Evolutionary conservation across 2,329 filamentous ascomycete species (phyloP), one percentile per base, ranked within the genome.

Genomic region (Plectosphaerella sp.): DNA sequence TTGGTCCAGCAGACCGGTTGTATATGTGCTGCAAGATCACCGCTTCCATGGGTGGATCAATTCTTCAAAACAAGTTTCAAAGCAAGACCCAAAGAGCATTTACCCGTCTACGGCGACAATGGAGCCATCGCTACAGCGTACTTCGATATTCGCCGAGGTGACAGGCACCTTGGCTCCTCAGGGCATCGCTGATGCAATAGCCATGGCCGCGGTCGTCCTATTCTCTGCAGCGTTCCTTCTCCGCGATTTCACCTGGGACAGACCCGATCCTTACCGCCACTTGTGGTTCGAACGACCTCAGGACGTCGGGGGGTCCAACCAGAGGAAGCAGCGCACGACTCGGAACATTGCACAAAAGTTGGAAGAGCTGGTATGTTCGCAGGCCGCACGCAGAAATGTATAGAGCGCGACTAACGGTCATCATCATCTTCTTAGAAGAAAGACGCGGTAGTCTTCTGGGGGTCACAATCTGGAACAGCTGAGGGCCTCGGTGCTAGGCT

Each of bases 381-480:
- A 22, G 22, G 22, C 16, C n/a, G n/a, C 11, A 18, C n/a, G 8
- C 7, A 18, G 41, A 11, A n/a, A 7, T 18, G 5, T 20, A 12
- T n/a, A 18, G 16, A 20, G 7, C 5, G 11, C 5, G 5, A 7
- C 41, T 18, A 16, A 18, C n/a, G n/a, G 8, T 41, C 3, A 43
- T 43, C 16, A 20, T 2, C 11, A 12, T n/a, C 15, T 18, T n/a
- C 14, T 22, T 22, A 43, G 18, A 87, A 86, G 71, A 99, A 97
- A 78, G 97, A 99, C 75, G 97, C 92, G 71, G 87, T 99, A 58
- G 88, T 99, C 64, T 97, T 99, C 78, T 99, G 97, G 68, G 94
- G 94, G 60, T 99, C 94, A 28, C 94, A 99, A 75, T 99, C 94
- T 18, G 94, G 94, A 64, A 99, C 94, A 37, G 95, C 94, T 47